phyloP scores from a whole-genome alignment of 495 filamentous ascomycete genomes.

The Podospora pseudocomata region DNA sequence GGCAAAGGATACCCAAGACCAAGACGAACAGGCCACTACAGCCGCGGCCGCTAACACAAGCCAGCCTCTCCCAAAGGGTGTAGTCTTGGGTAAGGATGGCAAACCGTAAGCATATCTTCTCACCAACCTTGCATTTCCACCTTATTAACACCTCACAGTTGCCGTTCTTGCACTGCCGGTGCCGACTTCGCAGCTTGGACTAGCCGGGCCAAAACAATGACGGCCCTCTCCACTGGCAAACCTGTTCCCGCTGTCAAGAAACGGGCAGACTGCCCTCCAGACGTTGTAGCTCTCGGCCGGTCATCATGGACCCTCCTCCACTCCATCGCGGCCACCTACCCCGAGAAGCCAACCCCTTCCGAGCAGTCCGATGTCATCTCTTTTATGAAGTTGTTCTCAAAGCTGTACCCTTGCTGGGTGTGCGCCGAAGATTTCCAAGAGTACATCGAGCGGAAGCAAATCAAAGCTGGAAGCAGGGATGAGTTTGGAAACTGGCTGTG shows the following conservation, averaged over 20 bases:
- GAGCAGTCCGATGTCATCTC: slow-evolving; percentile 69
- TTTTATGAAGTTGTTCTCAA: slow-evolving; percentile 78
- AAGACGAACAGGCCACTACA: slow-evolving; percentile 11
- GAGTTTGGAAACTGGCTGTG: slow-evolving; percentile 94
- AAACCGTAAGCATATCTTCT: slow-evolving; percentile 71
- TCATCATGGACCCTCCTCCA: slow-evolving; percentile 91
- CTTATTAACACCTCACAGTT: slow-evolving; percentile 52
- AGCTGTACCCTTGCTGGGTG: slow-evolving; percentile 89
- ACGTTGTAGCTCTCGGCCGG: slow-evolving; percentile 81
- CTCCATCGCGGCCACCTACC: slow-evolving; percentile 84
- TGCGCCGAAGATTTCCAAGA: slow-evolving; percentile 88
- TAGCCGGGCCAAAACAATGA: slow-evolving; percentile 57
- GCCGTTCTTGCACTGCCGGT: slow-evolving; percentile 83
- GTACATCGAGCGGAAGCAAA: slow-evolving; percentile 74
- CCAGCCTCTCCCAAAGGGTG: slow-evolving; percentile 62
- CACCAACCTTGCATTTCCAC: background rate
- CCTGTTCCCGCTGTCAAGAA: background rate
- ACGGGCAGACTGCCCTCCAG: slow-evolving; percentile 61
- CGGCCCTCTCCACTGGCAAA: slow-evolving; percentile 35
- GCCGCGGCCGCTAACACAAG: slow-evolving; percentile 10
- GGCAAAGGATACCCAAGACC: slow-evolving; percentile 35
- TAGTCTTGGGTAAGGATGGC: slow-evolving; percentile 86
- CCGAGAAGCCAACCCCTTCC: slow-evolving; percentile 55
- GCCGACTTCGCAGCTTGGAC: slow-evolving; percentile 54
- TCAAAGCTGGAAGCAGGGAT: slow-evolving; percentile 60